Conservation (phyloP, 2,329 filamentous ascomycete genomes). For the Verticillium tricorpus region DNA sequence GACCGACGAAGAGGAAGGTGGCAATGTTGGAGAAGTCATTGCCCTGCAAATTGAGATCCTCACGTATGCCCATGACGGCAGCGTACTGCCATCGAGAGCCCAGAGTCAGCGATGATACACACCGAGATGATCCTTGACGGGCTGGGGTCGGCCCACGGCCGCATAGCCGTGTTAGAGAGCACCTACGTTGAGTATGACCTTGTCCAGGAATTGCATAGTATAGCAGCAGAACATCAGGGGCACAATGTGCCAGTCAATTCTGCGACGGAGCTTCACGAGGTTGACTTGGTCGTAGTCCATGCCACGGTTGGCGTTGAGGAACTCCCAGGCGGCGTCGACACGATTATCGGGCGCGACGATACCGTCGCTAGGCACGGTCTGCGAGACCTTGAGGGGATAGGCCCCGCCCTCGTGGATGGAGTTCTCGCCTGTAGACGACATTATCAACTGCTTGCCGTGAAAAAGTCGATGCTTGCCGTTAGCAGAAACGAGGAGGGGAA, state of each 20-base stretch:
- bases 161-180: not conserved
- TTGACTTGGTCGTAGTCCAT: conserved; percentile 29
- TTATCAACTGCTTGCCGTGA: conserved; percentile 5
- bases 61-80: conserved; percentile 58
- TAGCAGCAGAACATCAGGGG: conserved; percentile 60
- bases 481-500: not conserved
- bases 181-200: conserved; percentile 57
- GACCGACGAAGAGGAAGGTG: conserved; percentile 59
- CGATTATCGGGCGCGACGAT: conserved; percentile 12
- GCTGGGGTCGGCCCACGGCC: conserved; percentile 2
- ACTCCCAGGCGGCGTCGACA: conserved; percentile 43
- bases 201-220: conserved; percentile 61
- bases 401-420: conserved; percentile 3
- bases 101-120: not conserved
- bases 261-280: conserved; percentile 43
- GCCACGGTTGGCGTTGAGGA: conserved; percentile 34
- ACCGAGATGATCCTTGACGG: not conserved
- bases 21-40: conserved; percentile 61
- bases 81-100: conserved; percentile 45
- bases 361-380: conserved; percentile 11
- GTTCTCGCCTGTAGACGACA: conserved; percentile 21
- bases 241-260: conserved; percentile 55
- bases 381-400: conserved; percentile 10
- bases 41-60: conserved; percentile 48
- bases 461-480: not conserved